Evolutionary conservation across 2,329 filamentous ascomycete genomes (phyloP).

Genomic region (Tolypocladium tropicale): DNA sequence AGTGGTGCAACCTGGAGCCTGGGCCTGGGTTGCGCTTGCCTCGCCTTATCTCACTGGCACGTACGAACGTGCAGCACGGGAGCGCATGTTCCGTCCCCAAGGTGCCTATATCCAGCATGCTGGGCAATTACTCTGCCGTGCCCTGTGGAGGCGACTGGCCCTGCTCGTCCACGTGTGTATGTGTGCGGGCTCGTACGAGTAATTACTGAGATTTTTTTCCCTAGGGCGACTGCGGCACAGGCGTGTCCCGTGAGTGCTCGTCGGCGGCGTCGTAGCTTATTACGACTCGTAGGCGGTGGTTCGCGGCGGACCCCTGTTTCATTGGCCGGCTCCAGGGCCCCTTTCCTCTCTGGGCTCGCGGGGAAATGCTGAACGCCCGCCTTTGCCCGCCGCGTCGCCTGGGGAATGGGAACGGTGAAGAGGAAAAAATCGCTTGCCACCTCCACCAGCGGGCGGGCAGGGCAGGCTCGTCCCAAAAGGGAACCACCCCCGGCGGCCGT

Average conservation of each 20-base stretch:
- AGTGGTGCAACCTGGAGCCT: too few relatives aligned
- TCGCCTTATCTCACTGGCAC: too few relatives aligned
- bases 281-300: not conserved
- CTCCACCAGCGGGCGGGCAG: not conserved
- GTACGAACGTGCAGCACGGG: too few relatives aligned
- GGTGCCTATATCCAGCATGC: too few relatives aligned
- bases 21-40: too few relatives aligned
- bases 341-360: not conserved
- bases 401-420: constrained; percentile 3
- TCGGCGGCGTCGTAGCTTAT: not conserved
- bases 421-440: not conserved
- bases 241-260: not conserved
- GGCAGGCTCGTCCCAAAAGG: not conserved
- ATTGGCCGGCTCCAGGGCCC: not conserved
- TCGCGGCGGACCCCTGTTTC: not conserved
- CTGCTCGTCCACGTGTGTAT: too few relatives aligned
- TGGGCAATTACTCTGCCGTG: too few relatives aligned
- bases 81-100: too few relatives aligned
- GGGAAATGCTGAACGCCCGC: not conserved
- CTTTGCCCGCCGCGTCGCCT: not conserved
- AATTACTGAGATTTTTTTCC: too few relatives aligned
- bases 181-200: too few relatives aligned
- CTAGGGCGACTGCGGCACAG: not conserved
- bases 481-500: constrained; percentile 1
- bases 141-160: not conserved